phyloP scores from a whole-genome alignment of 2,329 filamentous ascomycete genomes.

The Penicillium sp. region DNA sequence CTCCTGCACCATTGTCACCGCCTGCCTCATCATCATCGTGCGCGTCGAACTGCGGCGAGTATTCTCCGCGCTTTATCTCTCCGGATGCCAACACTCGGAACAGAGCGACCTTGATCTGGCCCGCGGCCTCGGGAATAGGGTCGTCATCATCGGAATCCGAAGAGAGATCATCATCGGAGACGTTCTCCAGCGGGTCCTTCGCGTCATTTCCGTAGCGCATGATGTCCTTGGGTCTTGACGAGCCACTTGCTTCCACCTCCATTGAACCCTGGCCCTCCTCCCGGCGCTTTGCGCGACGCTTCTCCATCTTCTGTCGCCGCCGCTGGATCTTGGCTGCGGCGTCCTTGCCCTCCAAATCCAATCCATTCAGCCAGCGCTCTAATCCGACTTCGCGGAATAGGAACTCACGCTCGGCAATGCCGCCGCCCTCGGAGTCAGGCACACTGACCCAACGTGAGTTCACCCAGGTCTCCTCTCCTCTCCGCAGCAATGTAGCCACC shows the following conservation, averaged over 20 bases:
- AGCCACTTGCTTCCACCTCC: constrained; percentile 33
- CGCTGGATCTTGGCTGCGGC: constrained; percentile 72
- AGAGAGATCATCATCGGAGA: constrained; percentile 64
- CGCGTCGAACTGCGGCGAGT: constrained; percentile 94
- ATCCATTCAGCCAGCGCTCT: constrained; percentile 91
- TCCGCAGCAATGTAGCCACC: constrained; percentile 84
- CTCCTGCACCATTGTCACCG: constrained; percentile 55
- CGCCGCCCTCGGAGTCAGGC: constrained; percentile 82
- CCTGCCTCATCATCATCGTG: constrained; percentile 85
- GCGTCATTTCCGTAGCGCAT: constrained; percentile 76
- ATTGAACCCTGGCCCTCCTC: constrained; percentile 52
- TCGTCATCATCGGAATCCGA: constrained; percentile 74
- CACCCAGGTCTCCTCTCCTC: constrained; percentile 97
- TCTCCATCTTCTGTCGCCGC: constrained; percentile 66
- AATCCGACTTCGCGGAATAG: constrained; percentile 94
- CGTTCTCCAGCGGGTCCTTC: constrained; percentile 65
- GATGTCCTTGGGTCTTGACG: constrained; percentile 50
- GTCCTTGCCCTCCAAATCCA: constrained; percentile 91
- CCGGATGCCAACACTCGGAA: constrained; percentile 92
- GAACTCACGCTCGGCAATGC: constrained; percentile 92
- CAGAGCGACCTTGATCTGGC: constrained; percentile 96
- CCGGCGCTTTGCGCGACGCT: constrained; percentile 72
- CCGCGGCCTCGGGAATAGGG: constrained; percentile 80
- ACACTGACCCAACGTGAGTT: constrained; percentile 98
- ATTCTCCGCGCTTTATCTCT: constrained; percentile 96